phyloP scores from a whole-genome alignment of 1,284 basidiomycete genomes.

The Prillingera fragicola region DNA sequence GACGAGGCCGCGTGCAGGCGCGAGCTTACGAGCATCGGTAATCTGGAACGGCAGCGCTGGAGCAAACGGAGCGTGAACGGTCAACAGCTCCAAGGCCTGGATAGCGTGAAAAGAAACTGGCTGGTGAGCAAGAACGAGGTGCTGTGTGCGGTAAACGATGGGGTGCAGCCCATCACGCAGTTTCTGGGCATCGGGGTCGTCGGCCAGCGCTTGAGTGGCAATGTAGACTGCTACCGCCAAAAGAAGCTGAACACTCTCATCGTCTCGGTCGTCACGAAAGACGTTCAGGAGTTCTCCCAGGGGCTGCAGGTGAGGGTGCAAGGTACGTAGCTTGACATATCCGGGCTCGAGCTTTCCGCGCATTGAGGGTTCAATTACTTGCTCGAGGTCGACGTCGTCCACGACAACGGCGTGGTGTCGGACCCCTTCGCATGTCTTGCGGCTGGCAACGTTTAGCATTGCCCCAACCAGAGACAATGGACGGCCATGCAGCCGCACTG shows the following conservation, averaged over 20 bases:
- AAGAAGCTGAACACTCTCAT: slow-evolving; percentile 21
- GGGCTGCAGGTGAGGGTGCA: slow-evolving; percentile 39
- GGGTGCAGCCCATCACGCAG: slow-evolving; percentile 10
- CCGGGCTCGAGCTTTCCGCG: slow-evolving; percentile 25
- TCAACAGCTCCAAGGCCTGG: slow-evolving; percentile 35
- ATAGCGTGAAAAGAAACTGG: slow-evolving; percentile 28
- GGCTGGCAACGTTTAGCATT: slow-evolving; percentile 36
- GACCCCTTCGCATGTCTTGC: slow-evolving; percentile 16
- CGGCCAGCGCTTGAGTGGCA: slow-evolving; percentile 22
- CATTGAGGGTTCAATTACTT: slow-evolving; percentile 22
- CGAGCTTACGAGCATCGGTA: slow-evolving; percentile 24
- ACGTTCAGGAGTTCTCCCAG: slow-evolving; percentile 23
- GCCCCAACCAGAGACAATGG: slow-evolving; percentile 33
- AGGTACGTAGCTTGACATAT: slow-evolving; percentile 29
- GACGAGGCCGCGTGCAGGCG: slow-evolving; percentile 29
- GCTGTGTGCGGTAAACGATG: slow-evolving; percentile 20
- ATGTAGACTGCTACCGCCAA: slow-evolving; percentile 29
- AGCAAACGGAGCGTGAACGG: slow-evolving; percentile 34
- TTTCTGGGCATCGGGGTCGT: slow-evolving; percentile 16
- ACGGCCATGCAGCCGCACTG: slow-evolving; percentile 35
- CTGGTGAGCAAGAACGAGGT: slow-evolving; percentile 27
- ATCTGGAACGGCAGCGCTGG: slow-evolving; percentile 31
- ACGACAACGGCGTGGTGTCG: slow-evolving; percentile 11
- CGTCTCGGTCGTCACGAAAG: slow-evolving; percentile 4
- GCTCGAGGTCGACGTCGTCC: slow-evolving; percentile 29